These are phyloP conservation scores for Eucalyptus sideroxylon DNA, from an alignment of 345 rosid genomes.

Conservation along the genomic window DNA sequence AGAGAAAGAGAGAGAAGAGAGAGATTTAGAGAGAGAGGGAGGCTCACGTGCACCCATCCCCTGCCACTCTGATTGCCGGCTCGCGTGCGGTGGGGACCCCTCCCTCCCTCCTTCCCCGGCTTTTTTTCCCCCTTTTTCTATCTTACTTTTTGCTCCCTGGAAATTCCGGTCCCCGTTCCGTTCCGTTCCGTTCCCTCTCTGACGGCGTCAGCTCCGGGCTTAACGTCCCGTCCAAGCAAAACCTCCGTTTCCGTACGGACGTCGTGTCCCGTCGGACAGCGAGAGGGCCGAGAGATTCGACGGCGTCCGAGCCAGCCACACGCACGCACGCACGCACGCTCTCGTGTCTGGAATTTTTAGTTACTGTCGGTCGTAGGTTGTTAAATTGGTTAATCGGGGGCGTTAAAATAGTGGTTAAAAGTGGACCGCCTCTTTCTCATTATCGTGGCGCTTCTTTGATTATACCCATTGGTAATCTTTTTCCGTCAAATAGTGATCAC, in stretches of 20 bases:
- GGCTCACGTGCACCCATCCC: neutral
- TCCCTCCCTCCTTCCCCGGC: neutral
- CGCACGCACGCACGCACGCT: neutral
- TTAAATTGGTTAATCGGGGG: neutral
- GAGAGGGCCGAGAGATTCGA: neutral
- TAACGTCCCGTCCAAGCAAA: neutral
- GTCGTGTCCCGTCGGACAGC: neutral
- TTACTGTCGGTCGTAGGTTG: neutral
- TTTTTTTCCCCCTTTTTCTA: neutral
- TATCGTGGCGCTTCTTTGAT: neutral
- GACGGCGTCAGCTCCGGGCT: neutral
- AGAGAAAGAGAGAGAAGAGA: neutral
- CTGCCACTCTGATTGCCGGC: neutral
- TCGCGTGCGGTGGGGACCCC: slow-evolving; percentile 2
- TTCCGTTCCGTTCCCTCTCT: neutral
- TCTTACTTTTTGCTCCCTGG: too few relatives aligned
- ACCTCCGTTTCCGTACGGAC: neutral
- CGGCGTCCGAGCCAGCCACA: neutral
- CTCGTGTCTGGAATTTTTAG: neutral
- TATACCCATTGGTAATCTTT: neutral
- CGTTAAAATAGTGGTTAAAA: neutral
- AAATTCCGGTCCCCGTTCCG: neutral
- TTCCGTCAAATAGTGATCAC: neutral
- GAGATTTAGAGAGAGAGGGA: neutral
- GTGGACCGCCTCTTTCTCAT: neutral